Percentiles rank a stretch among this genome's conserved stretches.
phyloP scores from a whole-genome alignment of 495 filamentous ascomycete genomes.

The Clohesyomyces aquaticus region DNA sequence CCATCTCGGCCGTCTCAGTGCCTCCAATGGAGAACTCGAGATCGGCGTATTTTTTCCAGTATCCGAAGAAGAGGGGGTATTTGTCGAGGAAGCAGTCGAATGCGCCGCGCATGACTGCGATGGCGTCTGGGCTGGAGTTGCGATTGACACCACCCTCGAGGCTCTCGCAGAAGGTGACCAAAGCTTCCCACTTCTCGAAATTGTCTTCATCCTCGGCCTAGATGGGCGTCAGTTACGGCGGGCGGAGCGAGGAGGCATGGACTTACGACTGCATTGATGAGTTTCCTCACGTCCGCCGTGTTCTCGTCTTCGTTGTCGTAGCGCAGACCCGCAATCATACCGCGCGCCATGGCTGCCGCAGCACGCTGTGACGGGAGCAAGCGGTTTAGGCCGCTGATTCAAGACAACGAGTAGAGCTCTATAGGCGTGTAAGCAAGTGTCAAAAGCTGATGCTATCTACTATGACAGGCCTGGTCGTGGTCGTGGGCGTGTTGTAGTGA shows the following conservation, averaged over 20 bases:
- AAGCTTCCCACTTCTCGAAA: conserved; percentile 94
- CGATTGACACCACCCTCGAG: conserved; percentile 94
- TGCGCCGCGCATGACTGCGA: conserved; percentile 77
- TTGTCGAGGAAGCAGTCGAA: conserved; percentile 95
- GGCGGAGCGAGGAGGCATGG: conserved; percentile 6
- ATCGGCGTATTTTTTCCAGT: conserved; percentile 99
- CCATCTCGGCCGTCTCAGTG: conserved; percentile 97
- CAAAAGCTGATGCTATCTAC: not conserved
- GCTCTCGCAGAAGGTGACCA: conserved; percentile 77
- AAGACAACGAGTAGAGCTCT: too few relatives aligned
- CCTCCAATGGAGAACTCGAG: conserved; percentile 95
- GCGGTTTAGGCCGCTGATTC: too few relatives aligned
- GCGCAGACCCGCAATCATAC: conserved; percentile 55
- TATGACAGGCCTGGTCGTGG: not conserved
- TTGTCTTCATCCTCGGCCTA: conserved; percentile 64
- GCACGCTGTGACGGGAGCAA: not conserved
- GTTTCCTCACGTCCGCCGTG: conserved; percentile 78
- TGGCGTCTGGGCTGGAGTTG: conserved; percentile 93
- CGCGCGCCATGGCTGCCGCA: conserved; percentile 5
- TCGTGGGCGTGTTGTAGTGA: not conserved
- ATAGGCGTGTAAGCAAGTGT: too few relatives aligned
- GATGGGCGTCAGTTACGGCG: conserved; percentile 6
- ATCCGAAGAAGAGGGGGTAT: conserved; percentile 94
- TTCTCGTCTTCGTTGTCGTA: conserved; percentile 79
- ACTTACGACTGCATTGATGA: conserved; percentile 78